Base-by-base conservation (phyloP, 2,329 filamentous ascomycete species). In the Fusarium coffeatum region DNA sequence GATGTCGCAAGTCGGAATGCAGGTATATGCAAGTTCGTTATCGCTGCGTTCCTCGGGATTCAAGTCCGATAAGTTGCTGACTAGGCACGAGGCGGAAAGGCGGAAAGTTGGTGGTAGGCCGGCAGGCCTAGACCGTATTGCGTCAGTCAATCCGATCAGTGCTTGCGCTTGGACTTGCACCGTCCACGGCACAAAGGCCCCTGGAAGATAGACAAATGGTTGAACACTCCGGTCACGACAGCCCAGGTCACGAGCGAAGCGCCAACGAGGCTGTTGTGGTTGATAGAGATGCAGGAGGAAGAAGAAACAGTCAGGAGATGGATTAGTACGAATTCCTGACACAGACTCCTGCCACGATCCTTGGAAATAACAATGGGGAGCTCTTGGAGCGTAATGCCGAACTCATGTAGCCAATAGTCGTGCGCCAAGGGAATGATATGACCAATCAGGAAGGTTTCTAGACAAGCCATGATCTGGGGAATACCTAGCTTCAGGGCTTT, bases 171-270 rank as follows among this genome's bases (percentile, higher is more conserved):
- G 47, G 34, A 16, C 58, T 40, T 64, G 60, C 47, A 69, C 71
- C 66, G 68, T 70, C 72, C 48, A 58, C 69, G 68, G 73, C 72
- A 69, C 73, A 65, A 49, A 74, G 64, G 63, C 68, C 69, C 56
- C 55, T 60, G 43, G 13, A 58, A 60, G 50, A 23, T 58, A 62
- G 59, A 64, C 32, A 66, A 49, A 49, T 47, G 55, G 55, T 62
- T 63, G 37, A 47, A 57, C 54, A 50, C 61, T 53, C 47, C 47
- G 41, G 54, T 66, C 59, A 64, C 69, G 47, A 66, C 59, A 62
- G 40, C 32, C 47, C 32, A 48, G 27, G 68, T 73, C 66, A 73
- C 61, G 56, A 63, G 59, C 53, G 20, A 50, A 61, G 22, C 55
- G 28, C 51, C 56, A 55, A 61, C 57, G 55, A 63, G 32, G 61